These are phyloP conservation scores for Diaporthe helianthi DNA, from an alignment of 2,329 filamentous ascomycete genomes.

Conservation along the genomic window DNA sequence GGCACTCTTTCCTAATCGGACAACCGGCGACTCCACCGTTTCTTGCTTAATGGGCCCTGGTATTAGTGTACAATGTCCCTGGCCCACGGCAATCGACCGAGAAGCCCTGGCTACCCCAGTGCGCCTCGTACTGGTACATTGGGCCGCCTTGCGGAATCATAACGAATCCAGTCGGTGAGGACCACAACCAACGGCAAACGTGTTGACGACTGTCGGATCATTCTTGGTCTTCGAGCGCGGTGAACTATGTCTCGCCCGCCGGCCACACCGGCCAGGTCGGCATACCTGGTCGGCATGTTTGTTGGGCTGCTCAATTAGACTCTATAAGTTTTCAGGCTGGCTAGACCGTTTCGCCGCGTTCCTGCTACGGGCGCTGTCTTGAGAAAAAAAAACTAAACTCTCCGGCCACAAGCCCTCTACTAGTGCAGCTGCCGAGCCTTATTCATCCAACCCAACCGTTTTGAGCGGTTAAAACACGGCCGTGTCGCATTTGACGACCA, in stretches of 20 bases:
- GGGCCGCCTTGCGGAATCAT: neutral
- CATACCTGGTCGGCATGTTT: neutral
- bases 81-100: conserved; percentile 23
- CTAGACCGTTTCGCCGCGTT: neutral
- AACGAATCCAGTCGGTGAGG: conserved; percentile 15
- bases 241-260: conserved; percentile 17
- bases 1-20: conserved; percentile 1
- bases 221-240: conserved; percentile 2
- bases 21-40: conserved; percentile 5
- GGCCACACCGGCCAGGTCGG: conserved; percentile 7
- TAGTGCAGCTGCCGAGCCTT: conserved; percentile 14
- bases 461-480: neutral
- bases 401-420: neutral
- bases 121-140: conserved; percentile 15
- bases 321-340: conserved; percentile 3
- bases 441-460: neutral
- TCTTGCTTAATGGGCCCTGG: conserved; percentile 22
- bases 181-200: neutral
- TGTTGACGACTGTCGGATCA: neutral
- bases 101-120: conserved; percentile 7
- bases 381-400: neutral
- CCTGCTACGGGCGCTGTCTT: neutral
- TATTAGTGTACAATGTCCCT: conserved; percentile 19
- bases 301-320: conserved; percentile 15
- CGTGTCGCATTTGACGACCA: neutral